Evolutionary conservation across 495 filamentous ascomycete genomes (phyloP), one percentile per base, ranked within the genome.

Genomic region (Clavariopsis aquatica): DNA sequence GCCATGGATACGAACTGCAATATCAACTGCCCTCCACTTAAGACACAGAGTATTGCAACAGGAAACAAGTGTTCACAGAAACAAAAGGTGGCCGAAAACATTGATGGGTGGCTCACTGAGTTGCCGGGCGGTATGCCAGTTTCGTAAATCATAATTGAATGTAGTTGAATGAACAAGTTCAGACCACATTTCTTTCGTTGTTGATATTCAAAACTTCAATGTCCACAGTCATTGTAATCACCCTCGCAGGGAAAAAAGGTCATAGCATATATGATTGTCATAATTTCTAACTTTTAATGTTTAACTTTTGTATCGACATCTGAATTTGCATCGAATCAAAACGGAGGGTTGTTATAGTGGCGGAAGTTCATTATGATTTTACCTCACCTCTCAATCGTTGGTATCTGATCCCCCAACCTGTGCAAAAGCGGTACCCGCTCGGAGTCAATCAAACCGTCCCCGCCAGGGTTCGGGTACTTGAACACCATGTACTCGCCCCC

Each of bases 401-500:
- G 51, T 29, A 74, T 13, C 68, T 78, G 75, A 52, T 76, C 75
- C 60, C 62, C 60, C 17, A 76, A 57, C 41, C 75, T 71, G 46
- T 45, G 59, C 55, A 81, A 65, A 57, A 82, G 65, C 13, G 79
- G 79, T 68, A 74, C 65, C 34, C 63, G 65, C 70, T 81, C 79
- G 15, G 69, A 74, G 60, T 77, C 66, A 19, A 71, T 60, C 41
- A 74, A 73, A 13, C 52, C 63, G n/a, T 74, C 55, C 17, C 73
- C 49, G 72, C 74, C 24, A 72, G 67, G 45, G 52, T 68, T 45
- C 24, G 52, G 24, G 52, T 74, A 76, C 3, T 79, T 81, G 75
- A 84, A 72, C n/a, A 57, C 58, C 56, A 69, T 62, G 56, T 73
- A 84, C 61, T 78, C 77, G 7, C 82, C 83, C 1, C 73, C 71